Percentiles rank a stretch among this genome's conserved stretches.
These are phyloP conservation scores for Tylopilus rubrobrunneus DNA, from an alignment of 768 basidiomycete species.

Conservation along the genomic window DNA sequence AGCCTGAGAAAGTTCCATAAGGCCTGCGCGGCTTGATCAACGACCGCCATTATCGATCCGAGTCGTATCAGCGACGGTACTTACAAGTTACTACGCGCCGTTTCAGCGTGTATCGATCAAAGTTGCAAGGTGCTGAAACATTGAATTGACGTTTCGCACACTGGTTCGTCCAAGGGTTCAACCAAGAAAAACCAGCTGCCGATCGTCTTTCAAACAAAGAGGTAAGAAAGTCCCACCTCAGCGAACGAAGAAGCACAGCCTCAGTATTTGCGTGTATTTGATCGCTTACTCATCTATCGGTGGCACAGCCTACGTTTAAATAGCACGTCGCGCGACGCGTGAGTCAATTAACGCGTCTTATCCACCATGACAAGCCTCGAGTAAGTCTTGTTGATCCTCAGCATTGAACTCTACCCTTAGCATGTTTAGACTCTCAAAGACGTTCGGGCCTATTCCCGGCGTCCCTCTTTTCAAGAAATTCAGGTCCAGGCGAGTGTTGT, in stretches of 20 bases:
- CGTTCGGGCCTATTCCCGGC: constrained; percentile 30
- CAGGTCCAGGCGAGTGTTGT: constrained; percentile 8
- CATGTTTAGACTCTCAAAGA: constrained; percentile 6
- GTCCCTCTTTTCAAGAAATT: constrained; percentile 23
- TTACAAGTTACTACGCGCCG: too few species aligned
- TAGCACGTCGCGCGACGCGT: neutral
- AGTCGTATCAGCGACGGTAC: neutral
- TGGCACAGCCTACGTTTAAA: constrained; percentile 4
- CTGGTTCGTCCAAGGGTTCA: too few species aligned
- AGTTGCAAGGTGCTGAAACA: neutral
- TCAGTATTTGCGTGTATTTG: constrained; percentile 11
- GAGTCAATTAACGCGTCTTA: constrained; percentile 3
- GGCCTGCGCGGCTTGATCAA: constrained; percentile 5
- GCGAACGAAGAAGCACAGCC: neutral
- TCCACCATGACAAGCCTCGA: constrained; percentile 10
- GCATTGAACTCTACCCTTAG: neutral
- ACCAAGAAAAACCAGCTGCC: too few species aligned
- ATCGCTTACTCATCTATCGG: constrained; percentile 3
- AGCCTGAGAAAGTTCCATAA: neutral
- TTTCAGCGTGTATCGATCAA: neutral
- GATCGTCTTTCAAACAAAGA: too few species aligned
- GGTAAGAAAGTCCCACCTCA: neutral
- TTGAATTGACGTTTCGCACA: neutral
- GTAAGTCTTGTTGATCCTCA: constrained; percentile 5
- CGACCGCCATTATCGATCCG: constrained; percentile 6